These are phyloP conservation scores for Millerozyma acaciae DNA, from an alignment of 805 yeast genomes.

Conservation along the genomic window DNA sequence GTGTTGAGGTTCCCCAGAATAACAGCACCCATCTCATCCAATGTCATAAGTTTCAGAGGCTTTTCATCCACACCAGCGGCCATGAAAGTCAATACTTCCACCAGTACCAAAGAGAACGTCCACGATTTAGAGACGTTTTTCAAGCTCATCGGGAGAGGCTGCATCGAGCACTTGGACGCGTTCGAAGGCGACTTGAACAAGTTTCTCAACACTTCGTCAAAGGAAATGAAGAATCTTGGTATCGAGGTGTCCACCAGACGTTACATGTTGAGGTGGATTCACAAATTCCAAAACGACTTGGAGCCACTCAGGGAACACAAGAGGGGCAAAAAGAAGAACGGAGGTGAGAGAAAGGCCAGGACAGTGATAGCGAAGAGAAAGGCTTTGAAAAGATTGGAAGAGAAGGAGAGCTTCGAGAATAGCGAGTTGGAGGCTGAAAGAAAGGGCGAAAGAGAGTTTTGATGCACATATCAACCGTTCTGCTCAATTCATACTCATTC, in stretches of 20 bases:
- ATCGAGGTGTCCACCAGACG: constrained; percentile 68
- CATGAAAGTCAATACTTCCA: constrained; percentile 50
- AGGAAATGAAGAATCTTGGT: constrained; percentile 68
- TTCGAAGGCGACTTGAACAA: constrained; percentile 60
- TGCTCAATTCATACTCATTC: no score
- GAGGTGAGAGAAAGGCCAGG: constrained; percentile 81
- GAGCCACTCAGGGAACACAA: constrained; percentile 53
- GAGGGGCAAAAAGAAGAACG: constrained; percentile 69
- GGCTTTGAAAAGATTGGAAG: constrained; percentile 58
- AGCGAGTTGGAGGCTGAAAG: constrained; percentile 39
- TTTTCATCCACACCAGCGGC: constrained; percentile 9
- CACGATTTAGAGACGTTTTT: constrained; percentile 71
- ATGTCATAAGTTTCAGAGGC: constrained; percentile 2
- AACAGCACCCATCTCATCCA: constrained; percentile 1
- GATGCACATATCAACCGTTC: no score
- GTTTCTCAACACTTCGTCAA: constrained; percentile 54
- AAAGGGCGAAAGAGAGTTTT: constrained; percentile 41
- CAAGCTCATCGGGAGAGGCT: constrained; percentile 71
- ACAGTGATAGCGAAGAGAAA: constrained; percentile 47
- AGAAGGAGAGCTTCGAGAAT: constrained; percentile 39
- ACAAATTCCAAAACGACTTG: constrained; percentile 56
- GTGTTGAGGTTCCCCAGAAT: constrained; percentile 2
- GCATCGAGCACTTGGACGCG: constrained; percentile 60
- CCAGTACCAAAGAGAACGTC: constrained; percentile 42
- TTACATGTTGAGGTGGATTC: constrained; percentile 70